phyloP scores from a whole-genome alignment of 805 yeast species.

The Martiniozyma abietophila region DNA sequence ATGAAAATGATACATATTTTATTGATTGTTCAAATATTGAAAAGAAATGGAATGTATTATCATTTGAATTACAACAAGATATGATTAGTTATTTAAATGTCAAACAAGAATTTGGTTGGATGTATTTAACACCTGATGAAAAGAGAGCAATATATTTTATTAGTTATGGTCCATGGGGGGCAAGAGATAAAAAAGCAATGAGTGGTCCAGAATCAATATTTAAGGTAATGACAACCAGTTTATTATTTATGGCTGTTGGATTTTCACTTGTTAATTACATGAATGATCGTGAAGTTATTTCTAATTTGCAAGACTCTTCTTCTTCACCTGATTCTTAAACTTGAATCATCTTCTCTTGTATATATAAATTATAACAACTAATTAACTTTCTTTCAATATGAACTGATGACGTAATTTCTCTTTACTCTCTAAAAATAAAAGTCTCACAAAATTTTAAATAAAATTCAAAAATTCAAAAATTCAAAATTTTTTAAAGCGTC shows the following conservation, averaged over 20 bases:
- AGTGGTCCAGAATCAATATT: slow-evolving; percentile 26
- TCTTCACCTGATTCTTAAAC: neutral
- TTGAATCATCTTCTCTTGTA: neutral
- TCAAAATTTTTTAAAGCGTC: too few species aligned
- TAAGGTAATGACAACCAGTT: slow-evolving; percentile 24
- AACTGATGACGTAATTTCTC: too few species aligned
- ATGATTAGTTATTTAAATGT: slow-evolving; percentile 28
- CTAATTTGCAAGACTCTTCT: slow-evolving; percentile 9
- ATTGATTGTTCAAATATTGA: slow-evolving; percentile 26
- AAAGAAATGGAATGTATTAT: slow-evolving; percentile 25
- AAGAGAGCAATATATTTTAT: slow-evolving; percentile 51
- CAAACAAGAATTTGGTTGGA: slow-evolving; percentile 31
- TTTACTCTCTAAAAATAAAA: too few species aligned
- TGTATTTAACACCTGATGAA: slow-evolving; percentile 36
- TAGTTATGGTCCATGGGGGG: slow-evolving; percentile 58
- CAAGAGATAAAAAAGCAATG: slow-evolving; percentile 31
- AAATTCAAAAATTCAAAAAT: too few species aligned
- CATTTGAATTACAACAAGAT: slow-evolving; percentile 28
- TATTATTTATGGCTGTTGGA: slow-evolving; percentile 27
- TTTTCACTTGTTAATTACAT: slow-evolving; percentile 26
- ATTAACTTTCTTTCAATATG: too few species aligned
- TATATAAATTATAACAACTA: too few species aligned
- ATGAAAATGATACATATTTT: slow-evolving; percentile 20
- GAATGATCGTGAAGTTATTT: slow-evolving; percentile 20
- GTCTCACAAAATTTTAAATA: neutral